These are phyloP conservation scores for Pezicula radicicola DNA, from an alignment of 2,329 filamentous ascomycete genomes.

Conservation along the genomic window DNA sequence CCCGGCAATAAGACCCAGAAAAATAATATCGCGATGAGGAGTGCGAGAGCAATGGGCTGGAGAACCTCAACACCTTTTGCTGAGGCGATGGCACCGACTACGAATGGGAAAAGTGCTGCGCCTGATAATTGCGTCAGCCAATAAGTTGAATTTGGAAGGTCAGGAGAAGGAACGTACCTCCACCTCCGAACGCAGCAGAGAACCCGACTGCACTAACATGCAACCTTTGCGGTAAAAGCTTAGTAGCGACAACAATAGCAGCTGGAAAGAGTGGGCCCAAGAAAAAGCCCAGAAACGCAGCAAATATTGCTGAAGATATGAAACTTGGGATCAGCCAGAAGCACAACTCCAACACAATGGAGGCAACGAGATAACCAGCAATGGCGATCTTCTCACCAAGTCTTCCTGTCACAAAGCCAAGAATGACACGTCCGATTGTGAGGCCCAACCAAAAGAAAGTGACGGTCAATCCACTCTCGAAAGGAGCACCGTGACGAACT, in stretches of 20 bases:
- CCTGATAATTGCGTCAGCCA: neutral
- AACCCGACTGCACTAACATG: slow-evolving; percentile 81
- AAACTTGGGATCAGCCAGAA: slow-evolving; percentile 83
- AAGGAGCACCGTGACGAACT: slow-evolving; percentile 68
- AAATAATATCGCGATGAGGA: slow-evolving; percentile 42
- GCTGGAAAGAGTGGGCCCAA: slow-evolving; percentile 77
- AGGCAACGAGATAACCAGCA: slow-evolving; percentile 59
- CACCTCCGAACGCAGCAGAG: slow-evolving; percentile 72
- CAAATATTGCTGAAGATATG: slow-evolving; percentile 68
- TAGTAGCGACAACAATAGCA: slow-evolving; percentile 70
- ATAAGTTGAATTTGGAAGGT: no score
- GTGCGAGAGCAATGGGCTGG: slow-evolving; percentile 51
- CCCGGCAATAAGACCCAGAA: slow-evolving; percentile 43
- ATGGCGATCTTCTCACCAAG: slow-evolving; percentile 72
- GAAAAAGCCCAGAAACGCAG: slow-evolving; percentile 73
- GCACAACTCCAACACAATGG: slow-evolving; percentile 64
- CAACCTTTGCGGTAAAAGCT: slow-evolving; percentile 67
- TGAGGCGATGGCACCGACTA: slow-evolving; percentile 64
- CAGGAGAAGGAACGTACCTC: slow-evolving; percentile 38
- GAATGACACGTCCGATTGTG: slow-evolving; percentile 67
- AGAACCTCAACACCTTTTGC: slow-evolving; percentile 53
- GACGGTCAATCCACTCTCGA: slow-evolving; percentile 71
- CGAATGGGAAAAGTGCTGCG: slow-evolving; percentile 64
- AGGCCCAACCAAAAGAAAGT: slow-evolving; percentile 86
- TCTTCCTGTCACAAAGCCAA: slow-evolving; percentile 75